Evolutionary conservation across 768 basidiomycete genomes (phyloP).

Genomic region (Lactarius sanguifluus): DNA sequence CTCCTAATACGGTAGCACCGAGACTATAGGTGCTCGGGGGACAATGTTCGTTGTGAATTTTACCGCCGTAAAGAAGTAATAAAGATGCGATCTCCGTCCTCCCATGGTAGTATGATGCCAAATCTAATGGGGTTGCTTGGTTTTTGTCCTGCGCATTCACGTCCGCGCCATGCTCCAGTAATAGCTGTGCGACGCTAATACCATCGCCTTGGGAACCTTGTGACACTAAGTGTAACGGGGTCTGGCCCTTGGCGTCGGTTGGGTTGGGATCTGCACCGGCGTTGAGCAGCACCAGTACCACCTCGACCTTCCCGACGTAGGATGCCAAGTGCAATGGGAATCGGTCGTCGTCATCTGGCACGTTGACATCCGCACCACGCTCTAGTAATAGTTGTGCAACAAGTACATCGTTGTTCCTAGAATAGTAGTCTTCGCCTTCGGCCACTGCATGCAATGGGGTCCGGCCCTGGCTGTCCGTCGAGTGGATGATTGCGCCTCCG

Average conservation of each 20-base stretch:
- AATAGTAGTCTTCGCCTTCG: background rate
- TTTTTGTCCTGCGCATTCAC: background rate
- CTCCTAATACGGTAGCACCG: too few species aligned
- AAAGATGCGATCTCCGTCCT: too few species aligned
- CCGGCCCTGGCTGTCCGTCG: too few species aligned
- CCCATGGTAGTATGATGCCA: background rate
- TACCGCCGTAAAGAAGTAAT: too few species aligned
- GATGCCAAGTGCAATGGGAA: background rate
- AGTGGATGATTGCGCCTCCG: too few species aligned
- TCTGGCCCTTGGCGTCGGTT: fast-evolving
- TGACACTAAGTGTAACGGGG: background rate
- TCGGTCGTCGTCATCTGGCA: background rate
- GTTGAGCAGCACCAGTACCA: background rate
- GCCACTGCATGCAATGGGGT: background rate
- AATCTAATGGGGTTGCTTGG: background rate
- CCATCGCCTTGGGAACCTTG: background rate
- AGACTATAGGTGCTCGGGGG: too few species aligned
- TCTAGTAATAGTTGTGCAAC: background rate
- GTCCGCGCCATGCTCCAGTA: background rate
- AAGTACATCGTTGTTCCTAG: fast-evolving
- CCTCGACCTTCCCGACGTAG: background rate
- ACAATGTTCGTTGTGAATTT: too few species aligned
- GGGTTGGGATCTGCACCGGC: background rate
- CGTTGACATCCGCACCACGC: background rate
- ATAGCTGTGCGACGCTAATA: background rate